Evolutionary conservation across 2,329 filamentous ascomycete species (phyloP).

Genomic region (Xylaria arbuscula): DNA sequence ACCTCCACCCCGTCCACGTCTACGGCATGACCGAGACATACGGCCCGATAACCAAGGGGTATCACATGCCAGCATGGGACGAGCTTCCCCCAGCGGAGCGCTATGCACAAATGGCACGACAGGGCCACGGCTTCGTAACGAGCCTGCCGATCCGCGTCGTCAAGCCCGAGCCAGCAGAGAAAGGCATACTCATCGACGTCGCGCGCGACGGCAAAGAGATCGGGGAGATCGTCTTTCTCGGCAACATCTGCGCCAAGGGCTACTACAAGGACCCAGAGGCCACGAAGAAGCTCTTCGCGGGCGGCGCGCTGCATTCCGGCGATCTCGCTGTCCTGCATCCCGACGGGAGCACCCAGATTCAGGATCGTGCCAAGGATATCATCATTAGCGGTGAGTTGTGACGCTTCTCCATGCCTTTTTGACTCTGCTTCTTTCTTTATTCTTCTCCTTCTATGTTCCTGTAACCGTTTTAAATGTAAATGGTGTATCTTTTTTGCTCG

Average conservation of each 20-base stretch:
- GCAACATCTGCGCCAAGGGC: conserved; percentile 91
- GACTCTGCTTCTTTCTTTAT: neutral
- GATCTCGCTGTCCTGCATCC: conserved; percentile 94
- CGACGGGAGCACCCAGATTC: conserved; percentile 90
- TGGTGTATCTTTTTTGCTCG: neutral
- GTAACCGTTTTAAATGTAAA: too few species aligned
- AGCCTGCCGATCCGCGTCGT: conserved; percentile 81
- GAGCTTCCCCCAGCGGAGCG: conserved; percentile 76
- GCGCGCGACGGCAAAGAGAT: conserved; percentile 77
- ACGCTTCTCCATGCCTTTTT: neutral
- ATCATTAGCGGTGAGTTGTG: conserved; percentile 83
- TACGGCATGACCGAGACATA: conserved; percentile 93
- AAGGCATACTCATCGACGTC: conserved; percentile 70
- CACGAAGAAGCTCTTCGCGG: conserved; percentile 86
- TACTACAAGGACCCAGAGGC: conserved; percentile 93
- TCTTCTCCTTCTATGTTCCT: neutral
- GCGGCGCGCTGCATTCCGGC: conserved; percentile 87
- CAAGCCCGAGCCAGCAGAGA: conserved; percentile 78
- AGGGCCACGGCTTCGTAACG: conserved; percentile 91
- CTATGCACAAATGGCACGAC: conserved; percentile 90
- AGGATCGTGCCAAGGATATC: conserved; percentile 96
- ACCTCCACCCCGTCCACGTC: conserved; percentile 90
- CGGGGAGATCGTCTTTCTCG: conserved; percentile 85
- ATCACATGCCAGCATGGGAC: conserved; percentile 89
- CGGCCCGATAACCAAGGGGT: conserved; percentile 94